These are phyloP conservation scores for Narthecium ossifragum DNA, from an alignment of 106 monocot species.

Conservation along the genomic window DNA sequence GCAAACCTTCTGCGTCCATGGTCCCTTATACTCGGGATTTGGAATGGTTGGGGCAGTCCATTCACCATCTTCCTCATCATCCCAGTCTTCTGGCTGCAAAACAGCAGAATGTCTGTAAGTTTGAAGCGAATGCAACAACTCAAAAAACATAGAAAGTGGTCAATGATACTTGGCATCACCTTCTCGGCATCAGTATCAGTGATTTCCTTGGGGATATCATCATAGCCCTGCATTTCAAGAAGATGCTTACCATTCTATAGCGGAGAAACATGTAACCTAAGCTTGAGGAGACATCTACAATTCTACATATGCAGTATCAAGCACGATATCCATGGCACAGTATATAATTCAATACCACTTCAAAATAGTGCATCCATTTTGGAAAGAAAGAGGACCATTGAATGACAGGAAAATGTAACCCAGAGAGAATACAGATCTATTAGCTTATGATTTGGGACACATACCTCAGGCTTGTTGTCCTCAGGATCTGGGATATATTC, in stretches of 20 bases:
- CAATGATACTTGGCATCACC: slow-evolving; percentile 11
- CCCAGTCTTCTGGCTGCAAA: slow-evolving; percentile 67
- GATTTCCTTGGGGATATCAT: slow-evolving; percentile 64
- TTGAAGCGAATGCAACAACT: neutral
- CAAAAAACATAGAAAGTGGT: neutral
- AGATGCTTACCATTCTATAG: neutral
- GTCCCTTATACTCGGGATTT: slow-evolving; percentile 53
- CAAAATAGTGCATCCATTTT: no score
- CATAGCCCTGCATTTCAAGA: slow-evolving; percentile 31
- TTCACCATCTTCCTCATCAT: slow-evolving; percentile 77
- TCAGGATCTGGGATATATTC: slow-evolving; percentile 61
- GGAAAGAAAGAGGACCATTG: no score
- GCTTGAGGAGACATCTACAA: no score
- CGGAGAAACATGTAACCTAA: neutral
- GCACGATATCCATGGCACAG: no score
- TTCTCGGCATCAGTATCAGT: slow-evolving; percentile 66
- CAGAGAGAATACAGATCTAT: no score
- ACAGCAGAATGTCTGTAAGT: neutral
- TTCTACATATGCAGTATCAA: no score
- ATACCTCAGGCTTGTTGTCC: slow-evolving; percentile 69
- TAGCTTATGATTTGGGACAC: neutral
- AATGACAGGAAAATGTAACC: no score
- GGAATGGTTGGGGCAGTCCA: slow-evolving; percentile 65
- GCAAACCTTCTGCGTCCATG: slow-evolving; percentile 54
- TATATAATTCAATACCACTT: no score